Evolutionary conservation across 495 filamentous ascomycete genomes (phyloP), one percentile per base, ranked within the genome.

Genomic region (Aspergillus sparsus): DNA sequence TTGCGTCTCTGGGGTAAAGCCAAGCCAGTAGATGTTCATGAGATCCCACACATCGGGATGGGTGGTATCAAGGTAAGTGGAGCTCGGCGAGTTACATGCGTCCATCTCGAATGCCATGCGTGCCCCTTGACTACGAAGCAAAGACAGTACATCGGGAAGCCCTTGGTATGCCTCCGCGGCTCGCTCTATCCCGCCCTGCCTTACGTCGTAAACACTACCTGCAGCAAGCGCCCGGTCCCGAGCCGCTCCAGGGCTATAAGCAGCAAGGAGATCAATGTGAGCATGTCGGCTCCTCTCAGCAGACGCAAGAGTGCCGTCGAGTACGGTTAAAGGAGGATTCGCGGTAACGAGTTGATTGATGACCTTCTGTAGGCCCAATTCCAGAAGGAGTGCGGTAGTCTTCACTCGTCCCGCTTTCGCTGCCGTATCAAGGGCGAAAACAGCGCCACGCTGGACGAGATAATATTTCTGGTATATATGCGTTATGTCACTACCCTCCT

Each of bases 1-100:
- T 33, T 53, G 51, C 5, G 21, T 36, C 21, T 33, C 53, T 13
- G 47, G 47, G 12, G 47, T 50, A 50, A 50, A 27, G 18, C 47
- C 37, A 3, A 41, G 1, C 37, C 37, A 41, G 37, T 41, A 41
- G 1, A 41, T 41, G 13, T 41, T 8, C 13, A 13, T 41, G 2
- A 41, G 9, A 41, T 41, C 37, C 37, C 37, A 41, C 1, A 41
- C 37, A 13, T 41, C 37, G 37, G 37, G 37, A 13, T 41, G 37
- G 13, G 9, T 13, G 9, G 13, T 8, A 13, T 41, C 37, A 13
- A 41, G 9, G 9, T 41, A 8, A 41, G 13, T 13, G 1, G 37
- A 13, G 37, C 2, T 13, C 2, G 37, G n/a, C n/a, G n/a, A n/a
- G n/a, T n/a, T 41, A 9, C 9, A 3, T 41, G 13, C 9, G 1